Evolutionary conservation across 164 flowering plant species (phyloP).

Genomic region (Dillenia turbinata): DNA sequence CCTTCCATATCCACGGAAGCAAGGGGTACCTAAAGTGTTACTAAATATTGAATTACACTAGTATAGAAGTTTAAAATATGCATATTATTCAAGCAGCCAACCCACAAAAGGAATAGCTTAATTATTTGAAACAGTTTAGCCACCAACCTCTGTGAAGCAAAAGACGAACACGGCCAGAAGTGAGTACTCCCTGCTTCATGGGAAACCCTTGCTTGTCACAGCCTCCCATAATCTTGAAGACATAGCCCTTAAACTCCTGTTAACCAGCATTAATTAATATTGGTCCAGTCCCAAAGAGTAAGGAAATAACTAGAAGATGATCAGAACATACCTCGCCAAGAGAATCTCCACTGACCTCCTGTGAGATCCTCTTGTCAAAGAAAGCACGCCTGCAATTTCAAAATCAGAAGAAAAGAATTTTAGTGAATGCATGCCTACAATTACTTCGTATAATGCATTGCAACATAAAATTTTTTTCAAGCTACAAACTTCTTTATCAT

Average conservation of each 20-base stretch:
- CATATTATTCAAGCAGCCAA: too few relatives aligned
- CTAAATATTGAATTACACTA: too few relatives aligned
- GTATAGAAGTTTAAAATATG: too few relatives aligned
- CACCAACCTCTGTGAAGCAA: slow-evolving; percentile 53
- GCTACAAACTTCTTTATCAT: too few relatives aligned
- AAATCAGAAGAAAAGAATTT: not conserved
- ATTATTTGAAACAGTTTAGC: too few relatives aligned
- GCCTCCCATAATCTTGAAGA: slow-evolving; percentile 65
- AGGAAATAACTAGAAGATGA: not conserved
- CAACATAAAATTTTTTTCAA: too few relatives aligned
- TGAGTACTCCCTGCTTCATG: slow-evolving; percentile 67
- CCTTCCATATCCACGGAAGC: slow-evolving; percentile 69
- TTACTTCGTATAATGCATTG: not conserved
- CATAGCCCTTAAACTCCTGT: slow-evolving; percentile 63
- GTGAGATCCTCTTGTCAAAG: slow-evolving; percentile 40
- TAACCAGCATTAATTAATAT: not conserved
- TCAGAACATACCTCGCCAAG: slow-evolving; percentile 45
- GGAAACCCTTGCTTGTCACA: slow-evolving; percentile 71
- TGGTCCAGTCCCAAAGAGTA: not conserved
- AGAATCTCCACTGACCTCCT: slow-evolving; percentile 48
- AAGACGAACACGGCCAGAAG: slow-evolving; percentile 66
- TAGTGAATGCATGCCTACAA: not conserved
- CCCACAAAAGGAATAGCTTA: too few relatives aligned
- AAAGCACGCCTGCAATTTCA: slow-evolving; percentile 29
- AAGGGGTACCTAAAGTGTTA: slow-evolving; percentile 44